These are phyloP conservation scores for Ceratobasidium sp. DNA, from an alignment of 1,284 basidiomycete species.

Conservation along the genomic window DNA sequence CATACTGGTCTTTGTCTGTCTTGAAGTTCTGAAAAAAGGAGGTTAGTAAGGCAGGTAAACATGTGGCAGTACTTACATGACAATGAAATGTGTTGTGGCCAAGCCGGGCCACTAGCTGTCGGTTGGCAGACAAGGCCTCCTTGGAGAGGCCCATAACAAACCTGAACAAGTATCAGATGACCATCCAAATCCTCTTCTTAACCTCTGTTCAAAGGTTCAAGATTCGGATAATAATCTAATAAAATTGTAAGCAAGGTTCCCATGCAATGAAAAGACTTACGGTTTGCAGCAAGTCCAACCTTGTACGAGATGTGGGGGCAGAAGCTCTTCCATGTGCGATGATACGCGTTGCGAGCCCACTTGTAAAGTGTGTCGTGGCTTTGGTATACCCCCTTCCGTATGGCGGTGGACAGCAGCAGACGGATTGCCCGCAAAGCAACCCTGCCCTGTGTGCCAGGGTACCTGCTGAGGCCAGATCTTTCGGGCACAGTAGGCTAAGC, in stretches of 20 bases:
- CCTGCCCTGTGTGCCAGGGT: neutral
- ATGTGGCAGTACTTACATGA: neutral
- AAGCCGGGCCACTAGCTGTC: neutral
- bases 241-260: neutral
- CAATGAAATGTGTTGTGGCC: constrained; percentile 26
- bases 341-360: neutral
- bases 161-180: neutral
- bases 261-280: neutral
- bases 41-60: neutral
- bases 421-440: constrained; percentile 6
- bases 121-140: neutral
- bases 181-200: neutral
- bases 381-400: neutral
- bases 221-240: neutral
- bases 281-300: neutral
- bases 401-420: neutral
- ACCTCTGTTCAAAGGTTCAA: neutral
- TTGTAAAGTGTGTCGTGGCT: neutral
- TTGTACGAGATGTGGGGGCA: neutral
- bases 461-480: neutral
- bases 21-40: neutral
- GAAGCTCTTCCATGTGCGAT: neutral
- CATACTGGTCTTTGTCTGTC: neutral
- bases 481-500: neutral
- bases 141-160: neutral